Conservation (phyloP, 192 early-diverging fungal species). For the Dissophora ornata region DNA sequence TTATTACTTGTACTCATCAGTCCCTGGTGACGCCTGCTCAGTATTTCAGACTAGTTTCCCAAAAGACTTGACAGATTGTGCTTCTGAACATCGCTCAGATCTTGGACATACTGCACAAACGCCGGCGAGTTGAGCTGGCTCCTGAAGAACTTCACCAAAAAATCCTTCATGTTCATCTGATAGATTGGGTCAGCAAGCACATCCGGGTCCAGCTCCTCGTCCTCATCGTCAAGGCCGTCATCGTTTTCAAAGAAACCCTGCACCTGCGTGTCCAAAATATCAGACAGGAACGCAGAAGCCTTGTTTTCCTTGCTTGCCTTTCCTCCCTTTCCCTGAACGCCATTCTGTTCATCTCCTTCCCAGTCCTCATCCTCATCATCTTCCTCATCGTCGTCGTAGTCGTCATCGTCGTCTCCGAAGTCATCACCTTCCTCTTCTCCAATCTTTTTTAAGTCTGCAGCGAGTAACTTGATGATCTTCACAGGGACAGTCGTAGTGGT, state of each 20-base stretch:
- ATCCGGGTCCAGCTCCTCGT: conserved; percentile 50
- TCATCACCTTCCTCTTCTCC: conserved; percentile 62
- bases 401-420: conserved; percentile 34
- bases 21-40: no score
- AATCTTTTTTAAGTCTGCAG: conserved; percentile 79
- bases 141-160: conserved; percentile 65
- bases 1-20: no score
- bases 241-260: conserved; percentile 20
- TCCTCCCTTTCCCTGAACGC: not conserved
- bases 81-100: conserved; percentile 26
- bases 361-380: conserved; percentile 54
- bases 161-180: conserved; percentile 69
- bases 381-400: no score
- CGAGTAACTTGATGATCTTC: conserved; percentile 87
- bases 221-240: conserved; percentile 61
- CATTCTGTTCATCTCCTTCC: conserved; percentile 21
- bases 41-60: no score
- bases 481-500: conserved; percentile 77
- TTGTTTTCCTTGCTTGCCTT: not conserved
- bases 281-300: no score
- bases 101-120: conserved; percentile 5
- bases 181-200: conserved; percentile 72
- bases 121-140: conserved; percentile 13
- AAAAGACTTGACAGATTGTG: no score
- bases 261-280: no score